phyloP scores from a whole-genome alignment of 179 eudicot species.

The Spergularia azorica region DNA sequence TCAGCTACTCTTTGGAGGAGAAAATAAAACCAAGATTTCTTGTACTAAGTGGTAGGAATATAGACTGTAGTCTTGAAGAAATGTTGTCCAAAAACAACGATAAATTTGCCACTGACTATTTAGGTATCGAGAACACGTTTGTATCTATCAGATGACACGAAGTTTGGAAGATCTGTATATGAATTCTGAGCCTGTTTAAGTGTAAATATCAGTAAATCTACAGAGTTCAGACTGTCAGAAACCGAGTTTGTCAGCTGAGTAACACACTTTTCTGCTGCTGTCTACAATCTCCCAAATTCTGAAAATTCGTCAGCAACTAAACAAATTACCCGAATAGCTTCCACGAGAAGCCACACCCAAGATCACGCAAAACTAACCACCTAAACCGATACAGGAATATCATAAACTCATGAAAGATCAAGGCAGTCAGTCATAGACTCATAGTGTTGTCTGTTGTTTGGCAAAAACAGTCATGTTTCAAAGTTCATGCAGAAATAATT shows the following conservation, averaged over 20 bases:
- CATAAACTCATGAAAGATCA: no score
- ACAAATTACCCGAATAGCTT: no score
- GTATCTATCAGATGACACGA: constrained; percentile 19
- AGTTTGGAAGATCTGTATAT: constrained; percentile 7
- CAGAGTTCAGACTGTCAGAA: neutral
- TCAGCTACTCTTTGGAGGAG: constrained; percentile 93
- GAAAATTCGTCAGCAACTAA: no score
- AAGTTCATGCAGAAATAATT: no score
- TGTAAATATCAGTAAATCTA: constrained; percentile 5
- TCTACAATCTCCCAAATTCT: no score
- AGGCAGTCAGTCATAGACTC: no score
- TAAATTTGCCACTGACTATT: constrained; percentile 61
- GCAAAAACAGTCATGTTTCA: no score
- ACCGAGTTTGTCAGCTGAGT: neutral
- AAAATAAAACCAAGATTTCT: constrained; percentile 77
- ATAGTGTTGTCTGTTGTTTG: no score
- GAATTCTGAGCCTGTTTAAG: neutral
- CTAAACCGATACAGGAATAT: no score
- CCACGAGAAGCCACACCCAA: no score
- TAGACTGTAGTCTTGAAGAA: constrained; percentile 60
- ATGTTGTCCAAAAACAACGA: constrained; percentile 87
- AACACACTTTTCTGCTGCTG: no score
- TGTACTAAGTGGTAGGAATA: constrained; percentile 45
- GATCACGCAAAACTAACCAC: neutral
- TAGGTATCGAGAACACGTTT: constrained; percentile 34